Base-by-base conservation (phyloP, 1,284 basidiomycete genomes). In the Trametes versicolor region DNA sequence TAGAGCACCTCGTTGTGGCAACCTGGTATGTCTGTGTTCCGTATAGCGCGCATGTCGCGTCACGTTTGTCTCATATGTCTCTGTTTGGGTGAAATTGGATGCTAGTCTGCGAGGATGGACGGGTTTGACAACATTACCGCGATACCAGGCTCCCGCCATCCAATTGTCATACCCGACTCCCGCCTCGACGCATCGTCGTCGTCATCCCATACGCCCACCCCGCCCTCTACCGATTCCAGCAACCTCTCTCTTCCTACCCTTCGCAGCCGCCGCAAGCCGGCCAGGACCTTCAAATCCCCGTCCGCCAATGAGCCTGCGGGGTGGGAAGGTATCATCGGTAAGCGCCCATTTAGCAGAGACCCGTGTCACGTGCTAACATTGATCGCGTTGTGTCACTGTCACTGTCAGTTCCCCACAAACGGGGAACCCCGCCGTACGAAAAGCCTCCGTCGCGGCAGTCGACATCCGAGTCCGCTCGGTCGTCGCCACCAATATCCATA, bases 61-160 rank as follows among this genome's bases (percentile, higher is more conserved):
- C 21, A 32, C 27, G 17, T 36, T 21, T 21, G 32, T 23, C 23
- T 37, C n/a, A 48, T 21, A 6, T 21, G 39, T 43, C n/a, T 15
- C 41, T 17, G 17, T 12, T 8, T 45, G 36, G 13, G 19, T 32
- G 43, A 1, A 27, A 4, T 19, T 49, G 52, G 29, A 49, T 48
- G n/a, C 23, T 27, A 49, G 47, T 12, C 37, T 53, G 47, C 29
- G 21, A 57, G 29, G n/a, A 65, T 69, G 65, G 68, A 67, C 47
- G 41, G 58, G 29, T 69, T 69, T 52, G 63, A 67, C 63, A 65
- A 66, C 48, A 53, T 67, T 21, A 36, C 56, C 58, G 25, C 52
- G 51, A 66, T 69, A 59, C 61, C 57, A 57, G 68, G 68, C 45
- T 69, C 68, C 59, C 68, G 65, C 55, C 58, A 61, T 39, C 68